Conservation (phyloP, 306 rosid species). For the Prunus fruticosa region DNA sequence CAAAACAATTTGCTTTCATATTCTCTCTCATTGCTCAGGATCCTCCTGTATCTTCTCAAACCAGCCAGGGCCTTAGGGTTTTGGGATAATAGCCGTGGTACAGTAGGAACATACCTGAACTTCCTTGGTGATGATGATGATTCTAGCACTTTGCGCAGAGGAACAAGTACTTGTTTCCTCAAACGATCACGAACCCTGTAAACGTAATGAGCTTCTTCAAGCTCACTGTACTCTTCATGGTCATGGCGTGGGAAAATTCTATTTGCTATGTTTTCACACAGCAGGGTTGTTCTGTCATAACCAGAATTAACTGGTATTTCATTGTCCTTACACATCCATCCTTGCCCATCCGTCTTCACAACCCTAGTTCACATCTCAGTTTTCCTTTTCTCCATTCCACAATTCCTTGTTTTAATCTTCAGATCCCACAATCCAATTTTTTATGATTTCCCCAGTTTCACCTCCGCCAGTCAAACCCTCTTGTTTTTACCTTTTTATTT, state of each 20-base stretch:
- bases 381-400: too few relatives aligned
- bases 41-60: neutral
- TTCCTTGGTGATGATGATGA: neutral
- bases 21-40: neutral
- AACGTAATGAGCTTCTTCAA: neutral
- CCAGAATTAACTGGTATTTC: neutral
- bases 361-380: too few relatives aligned
- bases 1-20: too few relatives aligned
- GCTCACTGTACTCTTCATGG: neutral
- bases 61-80: neutral
- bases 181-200: constrained; percentile 9
- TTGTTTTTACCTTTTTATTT: too few relatives aligned
- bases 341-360: too few relatives aligned
- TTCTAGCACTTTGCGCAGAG: neutral
- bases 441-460: too few relatives aligned
- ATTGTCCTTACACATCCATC: too few relatives aligned
- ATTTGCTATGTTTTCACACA: constrained; percentile 1
- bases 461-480: too few relatives aligned
- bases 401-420: too few relatives aligned
- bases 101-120: too few relatives aligned
- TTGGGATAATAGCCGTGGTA: neutral
- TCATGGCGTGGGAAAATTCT: neutral
- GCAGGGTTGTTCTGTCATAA: neutral
- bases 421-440: too few relatives aligned
- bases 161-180: constrained; percentile 1